These are phyloP conservation scores for Sherardia arvensis DNA, from an alignment of 257 asterid species.

Conservation along the genomic window DNA sequence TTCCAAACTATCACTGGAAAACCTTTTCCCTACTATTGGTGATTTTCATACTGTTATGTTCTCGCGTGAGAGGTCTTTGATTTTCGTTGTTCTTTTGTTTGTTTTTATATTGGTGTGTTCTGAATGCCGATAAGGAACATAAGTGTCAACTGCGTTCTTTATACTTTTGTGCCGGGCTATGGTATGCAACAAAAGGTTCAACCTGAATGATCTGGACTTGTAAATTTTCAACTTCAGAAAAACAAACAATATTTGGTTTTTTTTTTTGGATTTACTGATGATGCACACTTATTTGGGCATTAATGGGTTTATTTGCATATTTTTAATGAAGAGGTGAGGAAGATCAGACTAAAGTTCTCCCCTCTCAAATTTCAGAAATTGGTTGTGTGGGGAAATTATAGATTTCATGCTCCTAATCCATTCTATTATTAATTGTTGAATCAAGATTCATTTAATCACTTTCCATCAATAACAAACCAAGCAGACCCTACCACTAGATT, in stretches of 20 bases:
- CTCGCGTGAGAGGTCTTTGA: not conserved
- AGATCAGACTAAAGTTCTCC: not conserved
- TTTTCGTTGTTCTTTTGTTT: not conserved
- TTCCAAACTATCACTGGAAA: too few species aligned
- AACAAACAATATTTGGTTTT: too few species aligned
- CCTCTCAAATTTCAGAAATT: not conserved
- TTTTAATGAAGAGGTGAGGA: not conserved
- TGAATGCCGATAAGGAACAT: not conserved
- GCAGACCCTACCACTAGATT: too few species aligned
- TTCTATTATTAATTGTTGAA: too few species aligned
- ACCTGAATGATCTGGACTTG: not conserved
- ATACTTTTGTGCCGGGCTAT: not conserved
- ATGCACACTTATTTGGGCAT: too few species aligned
- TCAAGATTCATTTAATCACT: not conserved
- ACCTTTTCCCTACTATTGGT: too few species aligned
- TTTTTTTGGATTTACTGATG: too few species aligned
- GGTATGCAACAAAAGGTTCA: not conserved
- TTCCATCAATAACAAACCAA: too few species aligned
- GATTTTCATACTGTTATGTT: too few species aligned
- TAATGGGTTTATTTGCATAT: too few species aligned
- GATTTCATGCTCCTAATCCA: not conserved
- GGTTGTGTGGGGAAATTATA: not conserved
- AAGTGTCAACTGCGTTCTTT: not conserved
- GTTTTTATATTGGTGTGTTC: not conserved
- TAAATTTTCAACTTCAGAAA: not conserved